Conservation (phyloP, 148 eudicot genomes). For the Cornus florida region DNA sequence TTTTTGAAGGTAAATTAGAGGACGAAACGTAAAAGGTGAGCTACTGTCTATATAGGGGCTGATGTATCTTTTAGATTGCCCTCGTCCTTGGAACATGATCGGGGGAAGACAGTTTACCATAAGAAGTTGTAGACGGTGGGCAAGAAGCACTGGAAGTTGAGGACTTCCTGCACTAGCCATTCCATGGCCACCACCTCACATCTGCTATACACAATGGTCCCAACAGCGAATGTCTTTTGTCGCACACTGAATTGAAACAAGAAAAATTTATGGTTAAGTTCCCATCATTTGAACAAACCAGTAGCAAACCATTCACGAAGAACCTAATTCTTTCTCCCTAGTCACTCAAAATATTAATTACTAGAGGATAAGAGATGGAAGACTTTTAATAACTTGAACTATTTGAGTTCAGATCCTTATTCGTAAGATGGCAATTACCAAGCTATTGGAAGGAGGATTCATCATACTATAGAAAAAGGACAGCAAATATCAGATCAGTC, state of each 20-base stretch:
- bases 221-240: conserved; percentile 57
- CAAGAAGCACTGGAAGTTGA: conserved; percentile 72
- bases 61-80: background rate
- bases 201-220: conserved; percentile 54
- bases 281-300: background rate
- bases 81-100: background rate
- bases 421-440: background rate
- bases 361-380: background rate
- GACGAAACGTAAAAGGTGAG: background rate
- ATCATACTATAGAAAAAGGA: background rate
- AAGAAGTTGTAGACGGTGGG: conserved; percentile 87
- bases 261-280: background rate
- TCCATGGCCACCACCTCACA: conserved; percentile 98
- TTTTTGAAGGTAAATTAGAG: background rate
- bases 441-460: background rate
- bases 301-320: background rate
- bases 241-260: conserved; percentile 50
- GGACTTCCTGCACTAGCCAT: conserved; percentile 93
- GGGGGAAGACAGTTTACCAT: conserved; percentile 43
- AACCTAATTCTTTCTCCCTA: background rate
- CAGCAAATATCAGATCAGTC: background rate
- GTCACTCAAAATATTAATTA: background rate
- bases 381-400: background rate
- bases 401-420: background rate
- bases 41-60: background rate